These are phyloP conservation scores for Kockiozyma suomiensis DNA, from an alignment of 805 yeast genomes.

Conservation along the genomic window DNA sequence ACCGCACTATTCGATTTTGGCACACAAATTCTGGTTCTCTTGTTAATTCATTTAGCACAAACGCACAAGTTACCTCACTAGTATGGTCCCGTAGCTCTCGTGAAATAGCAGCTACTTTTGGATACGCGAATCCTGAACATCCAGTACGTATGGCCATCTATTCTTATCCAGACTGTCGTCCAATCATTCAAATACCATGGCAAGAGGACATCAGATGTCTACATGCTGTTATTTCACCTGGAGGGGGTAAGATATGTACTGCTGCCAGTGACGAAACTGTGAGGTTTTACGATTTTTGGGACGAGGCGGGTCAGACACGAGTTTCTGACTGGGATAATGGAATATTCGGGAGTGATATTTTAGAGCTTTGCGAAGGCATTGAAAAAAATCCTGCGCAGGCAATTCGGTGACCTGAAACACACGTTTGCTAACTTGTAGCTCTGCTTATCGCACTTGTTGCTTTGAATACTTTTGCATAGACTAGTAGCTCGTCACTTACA, in stretches of 20 bases:
- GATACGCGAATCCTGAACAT: conserved; percentile 62
- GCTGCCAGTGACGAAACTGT: conserved; percentile 81
- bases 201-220: conserved; percentile 55
- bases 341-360: conserved; percentile 37
- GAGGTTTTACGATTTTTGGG: conserved; percentile 75
- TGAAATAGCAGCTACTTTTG: conserved; percentile 79
- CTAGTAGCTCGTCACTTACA: too few relatives aligned
- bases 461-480: background rate
- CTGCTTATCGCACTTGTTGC: too few relatives aligned
- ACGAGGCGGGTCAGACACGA: conserved; percentile 34
- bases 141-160: conserved; percentile 62
- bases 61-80: conserved; percentile 77
- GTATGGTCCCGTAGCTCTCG: conserved; percentile 69
- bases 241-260: conserved; percentile 61
- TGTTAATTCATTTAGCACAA: conserved; percentile 57
- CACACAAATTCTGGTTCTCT: conserved; percentile 78
- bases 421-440: too few relatives aligned
- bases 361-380: conserved; percentile 37
- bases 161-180: conserved; percentile 63
- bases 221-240: conserved; percentile 69
- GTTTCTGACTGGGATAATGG: conserved; percentile 33
- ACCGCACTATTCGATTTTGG: conserved; percentile 82
- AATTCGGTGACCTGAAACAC: conserved; percentile 10
- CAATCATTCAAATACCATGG: conserved; percentile 36
- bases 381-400: conserved; percentile 30